Evolutionary conservation across 1,284 basidiomycete genomes (phyloP).

Genomic region (Chalciporus piperatoides): DNA sequence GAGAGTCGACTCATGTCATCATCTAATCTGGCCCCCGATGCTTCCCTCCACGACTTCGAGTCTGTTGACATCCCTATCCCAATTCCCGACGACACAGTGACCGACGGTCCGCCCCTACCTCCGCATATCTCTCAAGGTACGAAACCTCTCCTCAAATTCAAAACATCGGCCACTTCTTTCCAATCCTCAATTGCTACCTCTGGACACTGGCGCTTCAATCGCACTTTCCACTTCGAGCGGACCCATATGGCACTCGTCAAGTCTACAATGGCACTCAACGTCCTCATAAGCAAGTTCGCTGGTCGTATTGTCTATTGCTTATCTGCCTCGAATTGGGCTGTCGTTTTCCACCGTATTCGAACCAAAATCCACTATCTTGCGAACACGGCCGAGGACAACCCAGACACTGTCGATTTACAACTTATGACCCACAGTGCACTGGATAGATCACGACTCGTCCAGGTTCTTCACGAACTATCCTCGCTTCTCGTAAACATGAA

Average conservation of each 20-base stretch:
- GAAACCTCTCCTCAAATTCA: conserved; percentile 30
- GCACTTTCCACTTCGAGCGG: conserved; percentile 57
- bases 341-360: conserved; percentile 73
- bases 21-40: conserved; percentile 60
- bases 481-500: conserved; percentile 84
- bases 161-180: conserved; percentile 34
- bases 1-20: conserved; percentile 60
- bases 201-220: conserved; percentile 23
- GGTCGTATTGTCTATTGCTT: conserved; percentile 85
- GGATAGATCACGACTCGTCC: conserved; percentile 60
- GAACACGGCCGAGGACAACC: conserved; percentile 47
- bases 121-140: conserved; percentile 31
- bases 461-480: conserved; percentile 75
- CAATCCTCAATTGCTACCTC: conserved; percentile 27
- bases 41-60: conserved; percentile 70
- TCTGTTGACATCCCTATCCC: conserved; percentile 44
- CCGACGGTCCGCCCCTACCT: conserved; percentile 28
- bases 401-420: conserved; percentile 71
- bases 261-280: conserved; percentile 54
- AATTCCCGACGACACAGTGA: conserved; percentile 20
- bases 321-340: conserved; percentile 86
- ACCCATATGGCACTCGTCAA: conserved; percentile 62
- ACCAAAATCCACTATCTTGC: conserved; percentile 68
- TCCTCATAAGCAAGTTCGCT: conserved; percentile 62
- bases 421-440: conserved; percentile 71